Evolutionary conservation across 768 basidiomycete species (phyloP).

Genomic region (Galerina sulciceps): DNA sequence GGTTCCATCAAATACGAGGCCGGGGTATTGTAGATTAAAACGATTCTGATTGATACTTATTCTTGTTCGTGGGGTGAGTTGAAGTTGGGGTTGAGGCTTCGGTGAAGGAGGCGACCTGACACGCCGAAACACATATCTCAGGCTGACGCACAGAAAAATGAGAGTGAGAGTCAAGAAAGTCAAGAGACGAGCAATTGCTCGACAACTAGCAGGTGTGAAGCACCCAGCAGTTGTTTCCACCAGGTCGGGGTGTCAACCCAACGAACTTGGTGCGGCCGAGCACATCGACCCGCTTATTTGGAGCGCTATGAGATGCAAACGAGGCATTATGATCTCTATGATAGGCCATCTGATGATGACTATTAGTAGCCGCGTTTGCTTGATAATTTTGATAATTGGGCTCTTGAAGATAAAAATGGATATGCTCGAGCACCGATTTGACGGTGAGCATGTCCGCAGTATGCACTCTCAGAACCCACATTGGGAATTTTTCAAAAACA

Average conservation of each 20-base stretch:
- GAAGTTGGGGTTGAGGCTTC: no score
- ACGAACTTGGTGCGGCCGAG: conserved; percentile 4
- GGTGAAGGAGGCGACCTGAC: no score
- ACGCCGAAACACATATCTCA: no score
- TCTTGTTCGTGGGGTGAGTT: no score
- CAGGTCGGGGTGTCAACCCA: neutral
- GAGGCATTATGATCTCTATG: neutral
- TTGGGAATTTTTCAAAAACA: conserved; percentile 6
- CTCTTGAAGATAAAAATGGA: conserved; percentile 8
- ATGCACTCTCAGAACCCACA: conserved; percentile 3
- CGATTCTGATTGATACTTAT: no score
- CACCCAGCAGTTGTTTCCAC: no score
- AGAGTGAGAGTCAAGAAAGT: no score
- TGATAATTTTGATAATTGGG: neutral
- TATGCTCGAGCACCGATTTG: neutral
- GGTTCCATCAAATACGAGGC: no score
- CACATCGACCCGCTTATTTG: neutral
- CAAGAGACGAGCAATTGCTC: no score
- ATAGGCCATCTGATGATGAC: neutral
- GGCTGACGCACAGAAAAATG: no score
- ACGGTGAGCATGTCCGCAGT: neutral
- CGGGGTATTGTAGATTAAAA: no score
- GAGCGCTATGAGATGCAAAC: neutral
- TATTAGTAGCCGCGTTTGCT: neutral
- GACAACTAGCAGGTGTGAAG: no score